Percentiles rank a stretch among this genome's conserved stretches.
Conservation (phyloP, 2,329 filamentous ascomycete species). For the Pyrenochaeta sp. region DNA sequence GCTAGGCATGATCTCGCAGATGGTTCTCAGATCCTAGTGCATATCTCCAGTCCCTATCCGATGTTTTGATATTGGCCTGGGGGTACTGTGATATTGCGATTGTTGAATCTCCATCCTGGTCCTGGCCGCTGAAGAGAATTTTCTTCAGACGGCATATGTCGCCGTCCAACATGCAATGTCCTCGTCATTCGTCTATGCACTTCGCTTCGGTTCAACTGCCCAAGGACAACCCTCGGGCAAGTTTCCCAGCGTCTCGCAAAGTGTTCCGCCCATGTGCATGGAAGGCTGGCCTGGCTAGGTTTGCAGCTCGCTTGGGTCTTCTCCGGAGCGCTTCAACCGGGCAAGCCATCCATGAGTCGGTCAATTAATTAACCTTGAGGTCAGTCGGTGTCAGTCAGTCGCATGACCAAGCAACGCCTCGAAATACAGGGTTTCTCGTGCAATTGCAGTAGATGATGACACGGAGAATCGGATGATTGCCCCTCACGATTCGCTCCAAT, state of each 20-base stretch:
- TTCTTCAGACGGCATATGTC: conserved; percentile 11
- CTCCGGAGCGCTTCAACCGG: not conserved
- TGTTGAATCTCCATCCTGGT: conserved; percentile 10
- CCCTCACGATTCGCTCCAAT: conserved; percentile 5
- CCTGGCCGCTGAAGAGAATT: conserved; percentile 10
- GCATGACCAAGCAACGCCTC: conserved; percentile 25
- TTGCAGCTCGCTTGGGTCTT: not conserved
- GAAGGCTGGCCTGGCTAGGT: not conserved
- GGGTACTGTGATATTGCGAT: not conserved
- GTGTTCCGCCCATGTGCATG: not conserved
- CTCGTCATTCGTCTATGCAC: conserved; percentile 9
- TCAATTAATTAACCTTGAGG: not conserved
- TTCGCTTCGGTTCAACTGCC: conserved; percentile 10
- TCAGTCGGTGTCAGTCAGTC: conserved; percentile 15
- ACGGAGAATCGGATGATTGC: conserved; percentile 5
- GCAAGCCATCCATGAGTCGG: not conserved
- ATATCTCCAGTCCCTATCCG: not conserved
- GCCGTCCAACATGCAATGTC: conserved; percentile 2
- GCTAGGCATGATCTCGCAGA: conserved; percentile 39
- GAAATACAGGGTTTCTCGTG: conserved; percentile 11
- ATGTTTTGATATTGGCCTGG: not conserved
- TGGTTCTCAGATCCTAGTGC: conserved; percentile 32
- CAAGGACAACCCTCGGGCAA: conserved; percentile 6
- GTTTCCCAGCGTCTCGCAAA: conserved; percentile 1
- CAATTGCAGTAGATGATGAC: conserved; percentile 17